phyloP scores from a whole-genome alignment of 169 alveolate species.

The Eimeria falciformis region DNA sequence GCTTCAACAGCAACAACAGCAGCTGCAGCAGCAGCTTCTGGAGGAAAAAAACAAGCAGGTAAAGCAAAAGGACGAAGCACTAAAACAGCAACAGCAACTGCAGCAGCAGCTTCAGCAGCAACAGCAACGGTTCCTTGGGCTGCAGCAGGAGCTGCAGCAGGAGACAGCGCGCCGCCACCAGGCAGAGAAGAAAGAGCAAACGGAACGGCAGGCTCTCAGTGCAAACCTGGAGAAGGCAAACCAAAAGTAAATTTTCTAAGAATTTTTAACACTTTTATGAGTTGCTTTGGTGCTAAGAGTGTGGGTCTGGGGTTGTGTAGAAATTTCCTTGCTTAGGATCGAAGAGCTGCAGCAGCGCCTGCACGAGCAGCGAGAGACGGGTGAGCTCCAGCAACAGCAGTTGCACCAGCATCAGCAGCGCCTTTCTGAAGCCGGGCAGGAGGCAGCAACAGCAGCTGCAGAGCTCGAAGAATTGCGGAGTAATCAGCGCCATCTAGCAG shows the following conservation, averaged over 20 bases:
- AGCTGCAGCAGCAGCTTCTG: slow-evolving; percentile 48
- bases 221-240: slow-evolving; percentile 15
- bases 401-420: slow-evolving; percentile 41
- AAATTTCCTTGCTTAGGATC: not conserved
- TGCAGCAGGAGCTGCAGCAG: slow-evolving; percentile 64
- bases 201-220: not conserved
- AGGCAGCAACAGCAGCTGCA: slow-evolving; percentile 44
- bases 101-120: slow-evolving; percentile 61
- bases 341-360: slow-evolving; percentile 45
- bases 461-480: slow-evolving; percentile 14
- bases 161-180: slow-evolving; percentile 52
- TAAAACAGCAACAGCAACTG: slow-evolving; percentile 55
- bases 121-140: slow-evolving; percentile 48
- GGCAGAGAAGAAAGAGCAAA: slow-evolving; percentile 19
- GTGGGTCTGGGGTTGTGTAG: not conserved
- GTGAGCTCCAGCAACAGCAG: slow-evolving; percentile 53
- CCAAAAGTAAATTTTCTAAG: not conserved
- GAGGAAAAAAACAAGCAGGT: slow-evolving; percentile 48
- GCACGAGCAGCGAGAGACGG: slow-evolving; percentile 59
- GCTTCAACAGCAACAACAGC: slow-evolving; percentile 62
- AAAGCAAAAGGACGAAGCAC: slow-evolving; percentile 40
- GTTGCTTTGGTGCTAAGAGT: not conserved
- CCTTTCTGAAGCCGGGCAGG: slow-evolving; percentile 28
- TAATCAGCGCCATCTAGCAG: slow-evolving; percentile 28
- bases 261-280: not conserved